These are phyloP conservation scores for Amanita fuliginea DNA, from an alignment of 768 basidiomycete species.

Conservation along the genomic window DNA sequence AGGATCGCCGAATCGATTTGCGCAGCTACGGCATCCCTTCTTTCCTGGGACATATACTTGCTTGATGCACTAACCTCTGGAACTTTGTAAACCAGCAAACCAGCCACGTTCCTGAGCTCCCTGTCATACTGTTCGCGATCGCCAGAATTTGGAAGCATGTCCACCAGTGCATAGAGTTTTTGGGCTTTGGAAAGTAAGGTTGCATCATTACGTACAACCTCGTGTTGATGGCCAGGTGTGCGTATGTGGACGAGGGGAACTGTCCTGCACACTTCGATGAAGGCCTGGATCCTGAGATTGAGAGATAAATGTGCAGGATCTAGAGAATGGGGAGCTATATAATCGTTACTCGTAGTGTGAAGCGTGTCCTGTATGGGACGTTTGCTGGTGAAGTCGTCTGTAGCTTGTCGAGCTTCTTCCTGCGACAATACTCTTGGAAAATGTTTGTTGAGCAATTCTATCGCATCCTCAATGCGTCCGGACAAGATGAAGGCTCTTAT, in stretches of 20 bases:
- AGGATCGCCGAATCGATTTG: constrained; percentile 84
- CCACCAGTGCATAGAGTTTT: constrained; percentile 56
- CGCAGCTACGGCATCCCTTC: constrained; percentile 76
- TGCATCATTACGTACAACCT: constrained; percentile 13
- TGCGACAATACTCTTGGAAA: constrained; percentile 60
- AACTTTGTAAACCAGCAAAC: constrained; percentile 72
- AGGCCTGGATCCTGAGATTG: constrained; percentile 80
- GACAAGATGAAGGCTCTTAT: constrained; percentile 60
- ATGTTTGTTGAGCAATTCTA: constrained; percentile 49
- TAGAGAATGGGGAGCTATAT: constrained; percentile 28
- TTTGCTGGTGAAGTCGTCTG: background rate
- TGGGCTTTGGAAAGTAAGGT: constrained; percentile 46
- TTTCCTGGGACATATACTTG: constrained; percentile 63
- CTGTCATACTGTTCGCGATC: constrained; percentile 54
- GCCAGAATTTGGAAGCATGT: constrained; percentile 37
- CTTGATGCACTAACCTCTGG: constrained; percentile 70
- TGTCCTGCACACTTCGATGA: constrained; percentile 79
- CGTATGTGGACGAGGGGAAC: constrained; percentile 42
- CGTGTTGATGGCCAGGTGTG: constrained; percentile 7
- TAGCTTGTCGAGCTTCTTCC: background rate
- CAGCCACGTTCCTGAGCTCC: constrained; percentile 67
- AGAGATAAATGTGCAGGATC: constrained; percentile 68
- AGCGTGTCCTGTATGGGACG: constrained; percentile 4
- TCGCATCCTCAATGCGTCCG: constrained; percentile 69
- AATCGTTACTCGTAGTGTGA: constrained; percentile 5